Evolutionary conservation across 306 rosid genomes (phyloP).

Genomic region (Citrullus mucosospermus): DNA sequence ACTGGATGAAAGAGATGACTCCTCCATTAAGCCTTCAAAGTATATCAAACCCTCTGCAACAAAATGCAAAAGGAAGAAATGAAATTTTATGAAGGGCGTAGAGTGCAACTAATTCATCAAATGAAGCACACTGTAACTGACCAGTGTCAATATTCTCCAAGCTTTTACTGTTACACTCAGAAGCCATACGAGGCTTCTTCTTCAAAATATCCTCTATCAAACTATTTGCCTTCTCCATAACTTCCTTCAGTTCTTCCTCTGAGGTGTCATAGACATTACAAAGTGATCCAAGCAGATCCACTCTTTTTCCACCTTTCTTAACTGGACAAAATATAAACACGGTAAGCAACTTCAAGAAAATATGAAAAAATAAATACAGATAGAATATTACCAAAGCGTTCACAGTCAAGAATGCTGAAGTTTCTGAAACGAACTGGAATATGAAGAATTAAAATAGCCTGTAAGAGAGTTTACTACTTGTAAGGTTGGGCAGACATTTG

Average conservation of each 20-base stretch:
- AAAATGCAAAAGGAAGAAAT: constrained; percentile 1
- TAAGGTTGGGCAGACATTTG: background rate
- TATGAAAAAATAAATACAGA: background rate
- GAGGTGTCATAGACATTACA: constrained; percentile 64
- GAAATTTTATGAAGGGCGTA: constrained; percentile 1
- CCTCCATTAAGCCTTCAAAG: constrained; percentile 74
- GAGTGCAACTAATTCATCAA: background rate
- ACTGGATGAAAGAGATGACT: constrained; percentile 41
- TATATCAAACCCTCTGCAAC: constrained; percentile 70
- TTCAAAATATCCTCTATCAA: constrained; percentile 63
- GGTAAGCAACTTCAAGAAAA: constrained; percentile 16
- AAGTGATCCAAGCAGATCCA: constrained; percentile 80
- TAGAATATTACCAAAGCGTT: constrained; percentile 51
- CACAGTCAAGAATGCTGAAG: constrained; percentile 54
- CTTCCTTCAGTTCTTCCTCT: constrained; percentile 75
- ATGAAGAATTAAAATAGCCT: constrained; percentile 89
- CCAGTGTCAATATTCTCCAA: constrained; percentile 68
- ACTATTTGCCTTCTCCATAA: constrained; percentile 68
- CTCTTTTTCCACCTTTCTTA: constrained; percentile 55
- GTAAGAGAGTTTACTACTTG: constrained; percentile 17
- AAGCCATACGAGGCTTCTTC: constrained; percentile 57
- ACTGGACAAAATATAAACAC: constrained; percentile 29
- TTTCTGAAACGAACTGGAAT: constrained; percentile 59
- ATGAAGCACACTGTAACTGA: constrained; percentile 13
- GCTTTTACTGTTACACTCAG: constrained; percentile 58